Base-by-base conservation (phyloP, 2,329 filamentous ascomycete genomes). In the Elsinoe perseae region DNA sequence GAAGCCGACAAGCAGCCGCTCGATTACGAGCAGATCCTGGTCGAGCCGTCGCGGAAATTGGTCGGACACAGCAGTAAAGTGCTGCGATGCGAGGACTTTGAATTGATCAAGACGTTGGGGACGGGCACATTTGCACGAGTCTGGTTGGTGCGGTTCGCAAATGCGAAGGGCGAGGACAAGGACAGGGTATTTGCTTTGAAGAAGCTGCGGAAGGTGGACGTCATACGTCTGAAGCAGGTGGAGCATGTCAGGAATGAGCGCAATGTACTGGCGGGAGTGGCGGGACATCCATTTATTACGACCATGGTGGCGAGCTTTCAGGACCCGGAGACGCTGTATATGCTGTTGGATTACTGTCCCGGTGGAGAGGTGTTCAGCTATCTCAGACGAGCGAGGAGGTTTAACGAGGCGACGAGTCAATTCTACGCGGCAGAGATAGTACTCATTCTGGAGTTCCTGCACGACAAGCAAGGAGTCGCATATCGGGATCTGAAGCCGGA, bases 351-450 rank as follows among this genome's bases (percentile, higher is more conserved):
- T 71, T 91, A 90, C 69, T 84, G 89, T 62, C 87, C 86, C 54
- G 87, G 88, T 56, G 88, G 88, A 68, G 88, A 93, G 73, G 82
- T 93, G 36, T 92, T 93, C 70, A 89, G 83, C 64, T 92, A 92
- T 66, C 77, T 93, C 44, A 82, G 88, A 62, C 83, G 86, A 70
- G 82, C 85, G 61, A 81, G 87, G 60, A 83, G 86, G 60, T 93
- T 93, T 71, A 85, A 89, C 66, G 87, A 92, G 69, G 75, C 81
- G 46, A 87, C 84, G 48, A 85, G 87, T 8, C 84, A 85, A 60
- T 92, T 92, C 75, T 93, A 92, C 70, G 85, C 85, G 20, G 87
- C 87, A 58, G 88, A 92, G 72, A 91, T 92, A 57, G 86, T 90
- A 9, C 76, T 92, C 3, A 87, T 92, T 57, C 75, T 93, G 56